Evolutionary conservation across 768 basidiomycete genomes (phyloP), one percentile per base, ranked within the genome.

Genomic region (Russula sp.): DNA sequence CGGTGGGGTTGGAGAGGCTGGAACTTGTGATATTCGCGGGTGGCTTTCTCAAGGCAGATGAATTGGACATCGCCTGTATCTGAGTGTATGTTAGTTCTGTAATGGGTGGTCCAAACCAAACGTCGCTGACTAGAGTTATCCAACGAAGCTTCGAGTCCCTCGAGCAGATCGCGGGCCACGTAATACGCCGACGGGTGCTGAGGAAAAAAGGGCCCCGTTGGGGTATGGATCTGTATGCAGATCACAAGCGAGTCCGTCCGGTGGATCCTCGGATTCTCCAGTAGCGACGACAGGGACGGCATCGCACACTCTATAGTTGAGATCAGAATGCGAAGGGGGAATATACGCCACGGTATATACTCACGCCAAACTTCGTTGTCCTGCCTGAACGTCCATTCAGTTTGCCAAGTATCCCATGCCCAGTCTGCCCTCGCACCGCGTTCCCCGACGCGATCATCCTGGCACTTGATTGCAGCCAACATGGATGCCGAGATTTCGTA

Each of bases 61-160:
- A 92, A 90, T 59, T 83, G 80, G 7, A 92, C 84, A 71, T 92
- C 90, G 13, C 89, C 89, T 3, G 89, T 89, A 69, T 87, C 84
- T 84, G 71, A 57, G 28, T 24, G 46, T 62, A 4, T 38, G 22
- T 56, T 24, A 51, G 26, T 14, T 38, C 11, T 10, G 36, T 38
- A 7, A 44, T 8, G 20, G 24, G 24, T n/a, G 44, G 32, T 16
- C 8, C 34, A 38, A 22, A 38, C 28, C 53, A 40, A 22, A 2
- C 26, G 26, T 61, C 11, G 67, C 84, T 70, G 64, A 87, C 87
- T 86, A 2, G 84, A 73, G 67, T 90, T 90, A 71, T 90, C 90
- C 26, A 92, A 72, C 6, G 87, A 84, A 14, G 84, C 81, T 71
- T 87, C 86, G 14, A 91, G 78, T 0, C 87, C 89, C 51, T 86